A percentile compares a stretch with the other conserved stretches of the same genome.
These are phyloP conservation scores for Mitragyna speciosa DNA, from an alignment of 257 asterid species.

Conservation along the genomic window DNA sequence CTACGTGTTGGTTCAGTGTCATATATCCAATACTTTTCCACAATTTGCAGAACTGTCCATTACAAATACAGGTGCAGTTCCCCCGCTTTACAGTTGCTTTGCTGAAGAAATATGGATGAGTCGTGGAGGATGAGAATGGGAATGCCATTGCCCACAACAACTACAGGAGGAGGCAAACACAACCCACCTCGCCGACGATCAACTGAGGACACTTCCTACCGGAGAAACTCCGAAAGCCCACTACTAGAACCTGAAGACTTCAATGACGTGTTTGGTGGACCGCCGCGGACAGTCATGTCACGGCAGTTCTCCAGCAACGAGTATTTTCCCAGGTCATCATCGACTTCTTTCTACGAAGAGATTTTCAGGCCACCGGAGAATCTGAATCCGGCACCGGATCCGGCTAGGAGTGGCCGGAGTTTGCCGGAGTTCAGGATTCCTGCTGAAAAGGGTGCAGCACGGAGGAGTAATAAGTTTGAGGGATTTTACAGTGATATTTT, in stretches of 20 bases:
- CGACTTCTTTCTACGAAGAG: constrained; percentile 45
- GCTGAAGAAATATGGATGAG: constrained; percentile 48
- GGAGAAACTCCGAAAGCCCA: constrained; percentile 17
- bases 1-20: no score
- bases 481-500: constrained; percentile 64
- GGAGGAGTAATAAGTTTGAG: constrained; percentile 35
- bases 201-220: constrained; percentile 36
- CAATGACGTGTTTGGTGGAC: constrained; percentile 82
- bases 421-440: constrained; percentile 75
- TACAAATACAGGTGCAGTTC: no score
- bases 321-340: constrained; percentile 32
- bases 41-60: no score
- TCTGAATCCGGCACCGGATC: constrained; percentile 12
- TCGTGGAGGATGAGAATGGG: constrained; percentile 70
- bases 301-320: constrained; percentile 41
- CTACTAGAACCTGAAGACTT: constrained; percentile 51
- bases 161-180: constrained; percentile 2
- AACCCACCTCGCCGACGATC: constrained; percentile 46
- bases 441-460: constrained; percentile 17
- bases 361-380: constrained; percentile 47
- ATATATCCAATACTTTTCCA: no score
- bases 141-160: constrained; percentile 44
- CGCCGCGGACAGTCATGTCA: constrained; percentile 59
- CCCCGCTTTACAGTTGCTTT: neutral
- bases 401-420: constrained; percentile 41